Conservation (phyloP, 257 asterid genomes). For the Rhazya stricta region DNA sequence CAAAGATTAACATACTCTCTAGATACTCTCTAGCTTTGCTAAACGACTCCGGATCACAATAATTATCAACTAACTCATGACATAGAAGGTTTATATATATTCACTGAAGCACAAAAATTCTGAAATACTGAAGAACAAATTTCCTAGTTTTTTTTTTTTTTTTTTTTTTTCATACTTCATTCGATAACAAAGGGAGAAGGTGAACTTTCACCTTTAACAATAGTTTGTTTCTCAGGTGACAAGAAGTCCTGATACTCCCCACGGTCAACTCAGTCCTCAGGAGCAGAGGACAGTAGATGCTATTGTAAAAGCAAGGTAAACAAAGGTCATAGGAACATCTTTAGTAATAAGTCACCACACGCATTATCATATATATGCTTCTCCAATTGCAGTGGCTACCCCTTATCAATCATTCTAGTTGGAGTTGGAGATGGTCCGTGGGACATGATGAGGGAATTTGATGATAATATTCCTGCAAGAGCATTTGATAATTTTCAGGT, state of each 20-base stretch:
- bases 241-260: conserved; percentile 49
- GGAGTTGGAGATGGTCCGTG: conserved; percentile 36
- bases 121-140: background rate
- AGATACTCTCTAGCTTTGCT: too few species aligned
- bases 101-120: too few species aligned
- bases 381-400: conserved; percentile 23
- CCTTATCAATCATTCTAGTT: conserved; percentile 27
- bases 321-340: background rate
- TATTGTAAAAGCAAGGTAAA: conserved; percentile 59
- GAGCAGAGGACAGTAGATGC: conserved; percentile 60
- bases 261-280: conserved; percentile 48
- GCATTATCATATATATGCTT: background rate
- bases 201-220: background rate
- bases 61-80: background rate
- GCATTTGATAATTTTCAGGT: conserved; percentile 33
- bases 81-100: too few species aligned
- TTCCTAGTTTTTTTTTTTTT: background rate
- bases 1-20: background rate
- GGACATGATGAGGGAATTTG: conserved; percentile 32
- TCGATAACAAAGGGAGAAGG: background rate
- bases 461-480: conserved; percentile 28
- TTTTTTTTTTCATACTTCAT: background rate
- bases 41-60: background rate
- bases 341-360: background rate
- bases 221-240: conserved; percentile 34